Evolutionary conservation across 805 yeast genomes (phyloP), one percentile per base, ranked within the genome.

Genomic region (Cyberlindnera galapagoensis): DNA sequence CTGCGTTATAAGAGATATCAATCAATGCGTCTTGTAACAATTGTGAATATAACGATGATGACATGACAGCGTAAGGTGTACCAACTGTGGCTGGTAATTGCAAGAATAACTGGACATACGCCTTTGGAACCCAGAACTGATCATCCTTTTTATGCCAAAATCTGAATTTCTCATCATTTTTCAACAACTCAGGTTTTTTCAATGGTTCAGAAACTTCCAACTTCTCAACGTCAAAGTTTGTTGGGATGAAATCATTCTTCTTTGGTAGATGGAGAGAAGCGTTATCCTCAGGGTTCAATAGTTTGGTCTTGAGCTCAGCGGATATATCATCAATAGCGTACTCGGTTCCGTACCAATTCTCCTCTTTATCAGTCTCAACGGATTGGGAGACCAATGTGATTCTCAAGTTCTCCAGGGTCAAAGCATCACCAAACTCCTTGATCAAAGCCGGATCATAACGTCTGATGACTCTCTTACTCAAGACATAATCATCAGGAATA

Each of bases 131-230:
- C 65, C 81, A 75, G 52, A 90, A 83, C 31, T 79, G 75, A 44
- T 90, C 95, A 60, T 90, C 95, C 46, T 80, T 80, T 54, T 90
- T 90, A 56, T 66, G 84, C 97, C 97, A 90, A 22, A 84, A 60
- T 45, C 76, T 78, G 23, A 67, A 57, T 29, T 65, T 65, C 10
- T 67, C 57, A 28, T 68, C 65, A 28, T 70, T 65, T 37, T 69
- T 59, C 34, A 92, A 59, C 24, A 86, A 61, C 22, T 63, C 62
- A 2, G 97, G 96, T 39, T 71, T 72, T 18, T 65, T 65, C 8
- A 49, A 31, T 18, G 65, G 60, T 10, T 52, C 49, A 18, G 54
- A 56, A 12, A 52, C 52, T 21, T 56, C 58, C 16, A 60, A 47
- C 36, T 66, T 68, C 23, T 65, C 64, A 7, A 87, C 80, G 3